These are phyloP conservation scores for Hypocrella siamensis DNA, from an alignment of 2,329 filamentous ascomycete genomes.

Conservation along the genomic window DNA sequence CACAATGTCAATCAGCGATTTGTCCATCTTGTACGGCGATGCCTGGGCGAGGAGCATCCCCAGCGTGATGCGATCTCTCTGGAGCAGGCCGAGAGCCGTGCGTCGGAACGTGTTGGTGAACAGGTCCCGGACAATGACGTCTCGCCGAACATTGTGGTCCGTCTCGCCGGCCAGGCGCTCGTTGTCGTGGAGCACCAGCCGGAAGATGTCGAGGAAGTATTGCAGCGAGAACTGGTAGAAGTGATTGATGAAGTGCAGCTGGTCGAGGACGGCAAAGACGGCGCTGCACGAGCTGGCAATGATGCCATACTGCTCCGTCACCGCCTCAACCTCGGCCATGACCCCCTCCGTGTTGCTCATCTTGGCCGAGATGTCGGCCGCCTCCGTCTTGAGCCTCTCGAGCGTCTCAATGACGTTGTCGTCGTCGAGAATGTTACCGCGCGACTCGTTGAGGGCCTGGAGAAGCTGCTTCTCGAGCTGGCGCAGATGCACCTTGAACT, in stretches of 20 bases:
- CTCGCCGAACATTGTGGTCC: constrained; percentile 64
- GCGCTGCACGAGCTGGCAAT: constrained; percentile 93
- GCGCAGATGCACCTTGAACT: constrained; percentile 96
- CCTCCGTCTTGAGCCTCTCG: constrained; percentile 95
- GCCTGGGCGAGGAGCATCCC: constrained; percentile 92
- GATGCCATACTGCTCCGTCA: constrained; percentile 85
- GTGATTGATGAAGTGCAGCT: constrained; percentile 95
- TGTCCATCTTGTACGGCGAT: constrained; percentile 92
- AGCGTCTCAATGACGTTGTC: constrained; percentile 97
- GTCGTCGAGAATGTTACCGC: constrained; percentile 94
- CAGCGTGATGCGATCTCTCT: constrained; percentile 86
- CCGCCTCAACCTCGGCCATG: constrained; percentile 93
- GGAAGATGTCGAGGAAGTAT: constrained; percentile 97
- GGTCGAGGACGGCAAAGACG: constrained; percentile 91
- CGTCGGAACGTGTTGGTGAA: constrained; percentile 86
- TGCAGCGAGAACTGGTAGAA: constrained; percentile 99
- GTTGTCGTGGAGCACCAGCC: constrained; percentile 72
- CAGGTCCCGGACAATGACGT: constrained; percentile 80
- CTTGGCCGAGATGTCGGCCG: constrained; percentile 89
- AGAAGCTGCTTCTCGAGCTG: constrained; percentile 88
- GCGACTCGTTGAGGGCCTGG: constrained; percentile 91
- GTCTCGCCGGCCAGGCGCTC: constrained; percentile 53
- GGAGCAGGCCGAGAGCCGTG: constrained; percentile 81
- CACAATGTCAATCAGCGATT: constrained; percentile 70
- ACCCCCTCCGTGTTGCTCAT: constrained; percentile 94